Evolutionary conservation across 768 basidiomycete genomes (phyloP).

Genomic region (Lactifluus piperatus): DNA sequence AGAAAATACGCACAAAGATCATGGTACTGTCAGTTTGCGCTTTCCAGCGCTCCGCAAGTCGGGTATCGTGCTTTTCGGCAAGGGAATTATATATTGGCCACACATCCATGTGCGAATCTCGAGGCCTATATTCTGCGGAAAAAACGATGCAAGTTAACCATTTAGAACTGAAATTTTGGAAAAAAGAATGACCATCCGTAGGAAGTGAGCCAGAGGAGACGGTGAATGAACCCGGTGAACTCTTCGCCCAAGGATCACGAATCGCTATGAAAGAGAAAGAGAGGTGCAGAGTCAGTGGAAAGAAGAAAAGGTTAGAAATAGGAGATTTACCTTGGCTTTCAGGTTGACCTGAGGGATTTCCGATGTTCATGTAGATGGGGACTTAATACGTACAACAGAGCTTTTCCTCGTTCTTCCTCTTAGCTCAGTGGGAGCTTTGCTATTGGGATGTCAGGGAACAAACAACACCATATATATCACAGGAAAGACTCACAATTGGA

Average conservation of each 20-base stretch:
- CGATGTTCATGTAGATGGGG: neutral
- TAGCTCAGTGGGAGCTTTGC: neutral
- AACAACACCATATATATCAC: neutral
- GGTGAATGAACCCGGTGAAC: neutral
- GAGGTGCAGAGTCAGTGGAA: neutral
- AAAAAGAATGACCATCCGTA: neutral
- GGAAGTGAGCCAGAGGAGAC: neutral
- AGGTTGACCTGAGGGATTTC: neutral
- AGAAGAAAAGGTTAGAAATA: neutral
- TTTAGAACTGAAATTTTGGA: neutral
- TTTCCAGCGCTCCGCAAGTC: constrained; percentile 4
- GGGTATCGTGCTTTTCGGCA: neutral
- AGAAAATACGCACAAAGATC: neutral
- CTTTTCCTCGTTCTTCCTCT: neutral
- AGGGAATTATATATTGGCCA: constrained; percentile 1
- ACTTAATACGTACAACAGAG: neutral
- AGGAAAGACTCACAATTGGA: neutral
- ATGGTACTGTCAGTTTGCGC: neutral
- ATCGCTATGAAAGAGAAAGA: neutral
- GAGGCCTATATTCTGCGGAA: neutral
- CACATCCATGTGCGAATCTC: neutral
- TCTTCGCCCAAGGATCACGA: neutral
- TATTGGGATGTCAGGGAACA: neutral
- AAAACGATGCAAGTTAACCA: neutral
- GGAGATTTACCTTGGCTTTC: neutral